Evolutionary conservation across 805 yeast species (phyloP).

Genomic region (Pichia thaimueangensis): DNA sequence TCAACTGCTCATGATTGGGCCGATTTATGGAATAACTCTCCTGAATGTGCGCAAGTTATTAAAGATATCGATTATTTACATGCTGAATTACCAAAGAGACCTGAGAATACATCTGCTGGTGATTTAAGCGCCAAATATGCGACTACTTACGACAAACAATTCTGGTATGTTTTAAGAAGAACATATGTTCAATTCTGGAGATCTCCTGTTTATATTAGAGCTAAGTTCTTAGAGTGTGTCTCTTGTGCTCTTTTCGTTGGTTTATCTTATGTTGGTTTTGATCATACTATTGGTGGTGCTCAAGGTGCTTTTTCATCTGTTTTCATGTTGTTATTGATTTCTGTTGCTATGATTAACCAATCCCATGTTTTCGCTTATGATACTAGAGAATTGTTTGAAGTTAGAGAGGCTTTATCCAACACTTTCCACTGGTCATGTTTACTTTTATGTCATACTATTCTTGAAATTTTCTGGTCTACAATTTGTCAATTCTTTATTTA

Average conservation of each 20-base stretch:
- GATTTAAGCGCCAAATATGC: constrained; percentile 32
- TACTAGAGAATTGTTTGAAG: constrained; percentile 64
- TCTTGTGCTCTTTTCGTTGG: constrained; percentile 51
- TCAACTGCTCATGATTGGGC: constrained; percentile 52
- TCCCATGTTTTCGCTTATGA: constrained; percentile 52
- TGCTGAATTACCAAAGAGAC: constrained; percentile 14
- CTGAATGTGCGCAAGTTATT: constrained; percentile 24
- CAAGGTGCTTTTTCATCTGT: constrained; percentile 51
- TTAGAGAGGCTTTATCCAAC: constrained; percentile 63
- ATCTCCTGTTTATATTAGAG: constrained; percentile 42
- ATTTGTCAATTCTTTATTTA: constrained; percentile 43
- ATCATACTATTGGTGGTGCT: constrained; percentile 45
- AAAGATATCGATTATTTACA: constrained; percentile 27
- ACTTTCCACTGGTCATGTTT: constrained; percentile 68
- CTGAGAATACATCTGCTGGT: constrained; percentile 23
- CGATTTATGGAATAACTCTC: constrained; percentile 48
- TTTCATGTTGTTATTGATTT: constrained; percentile 49
- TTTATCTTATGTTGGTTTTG: constrained; percentile 60
- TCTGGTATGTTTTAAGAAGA: constrained; percentile 32
- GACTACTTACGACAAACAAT: constrained; percentile 37
- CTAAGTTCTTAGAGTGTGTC: constrained; percentile 38
- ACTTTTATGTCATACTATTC: constrained; percentile 45
- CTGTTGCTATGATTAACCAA: constrained; percentile 58
- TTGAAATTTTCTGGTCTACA: constrained; percentile 57
- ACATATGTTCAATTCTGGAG: constrained; percentile 41